phyloP scores from a whole-genome alignment of 176 grass and related monocot genomes.

The Phoenix roebelenii region DNA sequence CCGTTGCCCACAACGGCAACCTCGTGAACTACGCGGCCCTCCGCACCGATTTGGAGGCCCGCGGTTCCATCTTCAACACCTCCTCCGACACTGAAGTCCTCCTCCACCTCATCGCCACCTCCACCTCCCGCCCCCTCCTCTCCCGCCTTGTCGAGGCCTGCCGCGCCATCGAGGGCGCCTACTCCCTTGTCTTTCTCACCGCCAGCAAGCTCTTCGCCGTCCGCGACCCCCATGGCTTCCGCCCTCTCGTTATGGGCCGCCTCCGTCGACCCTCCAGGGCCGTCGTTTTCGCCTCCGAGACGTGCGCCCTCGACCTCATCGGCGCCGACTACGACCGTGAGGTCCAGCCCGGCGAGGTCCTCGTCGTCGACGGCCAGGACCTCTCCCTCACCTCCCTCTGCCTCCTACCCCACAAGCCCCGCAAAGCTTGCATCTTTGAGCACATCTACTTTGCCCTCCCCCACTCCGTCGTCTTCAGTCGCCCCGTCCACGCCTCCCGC shows the following conservation, averaged over 20 bases:
- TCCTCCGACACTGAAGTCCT: constrained; percentile 95
- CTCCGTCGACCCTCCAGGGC: constrained; percentile 18
- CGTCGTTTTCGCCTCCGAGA: constrained; percentile 85
- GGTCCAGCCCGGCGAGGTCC: constrained; percentile 75
- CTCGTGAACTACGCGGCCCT: constrained; percentile 66
- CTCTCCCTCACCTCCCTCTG: constrained; percentile 54
- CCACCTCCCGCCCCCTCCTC: constrained; percentile 63
- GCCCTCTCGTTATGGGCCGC: constrained; percentile 75
- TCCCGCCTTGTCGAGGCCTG: constrained; percentile 68
- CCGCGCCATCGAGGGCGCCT: constrained; percentile 62
- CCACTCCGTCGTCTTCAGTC: constrained; percentile 67
- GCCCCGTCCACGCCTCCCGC: constrained; percentile 62
- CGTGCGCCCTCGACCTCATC: constrained; percentile 85
- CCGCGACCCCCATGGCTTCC: constrained; percentile 77
- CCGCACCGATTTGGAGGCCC: constrained; percentile 48
- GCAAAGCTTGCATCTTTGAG: constrained; percentile 87
- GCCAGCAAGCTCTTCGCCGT: constrained; percentile 69
- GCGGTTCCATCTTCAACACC: constrained; percentile 87
- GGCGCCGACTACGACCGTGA: constrained; percentile 66
- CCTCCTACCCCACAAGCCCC: constrained; percentile 55
- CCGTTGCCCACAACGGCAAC: constrained; percentile 82
- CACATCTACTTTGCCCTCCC: constrained; percentile 92
- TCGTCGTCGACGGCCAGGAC: constrained; percentile 61
- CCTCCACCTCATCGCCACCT: constrained; percentile 84
- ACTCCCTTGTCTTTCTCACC: constrained; percentile 84